A percentile compares a stretch with the other conserved stretches of the same genome.
These are phyloP conservation scores for Fusarium buharicum DNA, from an alignment of 2,329 filamentous ascomycete genomes.

Conservation along the genomic window DNA sequence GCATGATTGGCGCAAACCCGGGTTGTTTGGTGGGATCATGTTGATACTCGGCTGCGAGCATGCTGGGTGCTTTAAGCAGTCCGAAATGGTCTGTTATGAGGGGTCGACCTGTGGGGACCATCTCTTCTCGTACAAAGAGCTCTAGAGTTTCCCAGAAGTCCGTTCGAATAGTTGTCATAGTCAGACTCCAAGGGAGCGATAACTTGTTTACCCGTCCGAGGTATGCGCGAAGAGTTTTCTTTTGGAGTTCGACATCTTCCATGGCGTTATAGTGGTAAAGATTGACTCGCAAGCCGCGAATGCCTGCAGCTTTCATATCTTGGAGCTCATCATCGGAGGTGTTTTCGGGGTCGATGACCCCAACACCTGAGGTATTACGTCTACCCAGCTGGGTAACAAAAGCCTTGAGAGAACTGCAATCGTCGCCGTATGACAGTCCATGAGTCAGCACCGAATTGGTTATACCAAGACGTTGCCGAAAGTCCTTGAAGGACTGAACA, in stretches of 20 bases:
- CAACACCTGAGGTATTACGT: slow-evolving; percentile 35
- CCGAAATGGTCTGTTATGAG: slow-evolving; percentile 53
- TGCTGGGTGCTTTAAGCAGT: slow-evolving; percentile 49
- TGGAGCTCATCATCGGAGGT: slow-evolving; percentile 23
- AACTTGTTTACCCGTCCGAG: slow-evolving; percentile 25
- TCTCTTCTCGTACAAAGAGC: slow-evolving; percentile 2
- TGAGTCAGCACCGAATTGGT: slow-evolving; percentile 52
- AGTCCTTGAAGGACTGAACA: slow-evolving; percentile 21
- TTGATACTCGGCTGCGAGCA: slow-evolving; percentile 41
- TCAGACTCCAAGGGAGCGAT: slow-evolving; percentile 28
- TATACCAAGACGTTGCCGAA: slow-evolving; percentile 38
- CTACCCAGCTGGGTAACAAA: slow-evolving; percentile 47
- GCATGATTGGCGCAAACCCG: slow-evolving; percentile 32
- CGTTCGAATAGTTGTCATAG: slow-evolving; percentile 28
- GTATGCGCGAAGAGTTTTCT: slow-evolving; percentile 46
- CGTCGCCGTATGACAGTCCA: slow-evolving; percentile 52
- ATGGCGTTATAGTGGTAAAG: slow-evolving; percentile 51
- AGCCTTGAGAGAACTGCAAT: slow-evolving; percentile 48
- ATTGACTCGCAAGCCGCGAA: slow-evolving; percentile 51
- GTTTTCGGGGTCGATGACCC: slow-evolving; percentile 25
- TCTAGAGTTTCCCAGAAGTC: slow-evolving; percentile 25
- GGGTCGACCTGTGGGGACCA: slow-evolving; percentile 6
- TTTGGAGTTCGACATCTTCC: slow-evolving; percentile 51
- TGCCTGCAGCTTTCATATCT: slow-evolving; percentile 38
- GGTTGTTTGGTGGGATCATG: slow-evolving; percentile 45